Evolutionary conservation across 2,329 filamentous ascomycete species (phyloP), one percentile per base, ranked within the genome.

Genomic region (Penicillium hordei): DNA sequence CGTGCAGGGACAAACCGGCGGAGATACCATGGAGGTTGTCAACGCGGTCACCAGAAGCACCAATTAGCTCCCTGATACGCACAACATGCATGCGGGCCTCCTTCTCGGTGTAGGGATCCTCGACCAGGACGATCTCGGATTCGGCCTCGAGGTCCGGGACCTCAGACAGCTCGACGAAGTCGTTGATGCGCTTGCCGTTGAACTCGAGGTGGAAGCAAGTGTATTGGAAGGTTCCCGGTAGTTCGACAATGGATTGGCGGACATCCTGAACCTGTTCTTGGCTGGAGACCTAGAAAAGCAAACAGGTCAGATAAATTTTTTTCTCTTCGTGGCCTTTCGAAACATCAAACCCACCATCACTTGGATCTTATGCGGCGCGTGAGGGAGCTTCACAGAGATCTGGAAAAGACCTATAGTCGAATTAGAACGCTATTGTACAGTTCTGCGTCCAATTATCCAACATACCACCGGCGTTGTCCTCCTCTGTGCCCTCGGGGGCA

Each of bases 131-230:
- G 58, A 97, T 83, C 69, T 93, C 89, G 36, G 93, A 89, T 61
- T 92, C 87, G 34, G 88, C 78, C 52, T 86, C 85, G 55, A 99
- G 84, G 56, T 86, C 91, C 48, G 89, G 83, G 55, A 99, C 89
- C 72, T 99, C 93, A 54, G 91, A 92, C 61, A 99, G 84, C 74
- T 95, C 89, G 59, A 95, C 85, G 69, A 94, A 97, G 77, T 99
- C 94, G 76, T 97, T 97, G 82, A 99, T 89, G 64, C 90, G 89
- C 76, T 90, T 82, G 66, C 91, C 91, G 59, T 90, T 88, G 79
- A 93, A 88, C 79, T 97, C 93, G 69, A 99, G 87, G 78, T 99
- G 94, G 81, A 99, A 99, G 82, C 94, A 99, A 52, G 94, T 96
- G 81, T 97, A 97, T 77, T 96, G 92, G 79, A 97, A 94, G 51